A percentile compares a stretch with the other conserved stretches of the same genome.
Conservation (phyloP, 495 filamentous ascomycete genomes). For the Penicillium angulare region DNA sequence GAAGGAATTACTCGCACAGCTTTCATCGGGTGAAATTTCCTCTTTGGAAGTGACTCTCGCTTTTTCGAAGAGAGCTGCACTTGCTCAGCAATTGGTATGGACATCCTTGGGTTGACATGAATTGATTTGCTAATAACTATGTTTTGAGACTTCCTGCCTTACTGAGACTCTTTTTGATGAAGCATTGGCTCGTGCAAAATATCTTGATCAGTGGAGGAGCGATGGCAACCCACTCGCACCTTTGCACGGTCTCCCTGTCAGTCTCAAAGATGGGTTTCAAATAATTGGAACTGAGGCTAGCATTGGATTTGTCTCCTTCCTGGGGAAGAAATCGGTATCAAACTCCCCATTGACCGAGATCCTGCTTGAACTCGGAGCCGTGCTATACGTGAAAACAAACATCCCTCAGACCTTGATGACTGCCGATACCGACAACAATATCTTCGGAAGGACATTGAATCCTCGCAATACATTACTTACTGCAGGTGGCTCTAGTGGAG, state of each 20-base stretch:
- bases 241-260: conserved; percentile 62
- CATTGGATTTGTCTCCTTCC: conserved; percentile 20
- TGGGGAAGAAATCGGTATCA: conserved; percentile 15
- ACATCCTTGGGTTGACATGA: no score
- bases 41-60: no score
- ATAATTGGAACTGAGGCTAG: conserved; percentile 16
- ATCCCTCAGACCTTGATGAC: conserved; percentile 40
- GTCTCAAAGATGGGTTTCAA: conserved; percentile 47
- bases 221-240: conserved; percentile 53
- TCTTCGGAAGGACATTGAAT: conserved; percentile 58
- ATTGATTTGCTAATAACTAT: no score
- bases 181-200: no score
- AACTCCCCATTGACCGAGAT: conserved; percentile 23
- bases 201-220: no score
- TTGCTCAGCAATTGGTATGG: no score
- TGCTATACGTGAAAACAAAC: conserved; percentile 62
- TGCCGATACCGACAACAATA: conserved; percentile 27
- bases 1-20: no score
- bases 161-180: no score
- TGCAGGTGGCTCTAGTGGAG: conserved; percentile 54
- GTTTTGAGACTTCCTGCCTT: no score
- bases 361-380: conserved; percentile 35
- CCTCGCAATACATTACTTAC: conserved; percentile 47
- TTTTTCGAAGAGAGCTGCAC: no score
- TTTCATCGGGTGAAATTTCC: no score